These are phyloP conservation scores for Omphalea diandra DNA, from an alignment of 441 rosid species.

Conservation along the genomic window DNA sequence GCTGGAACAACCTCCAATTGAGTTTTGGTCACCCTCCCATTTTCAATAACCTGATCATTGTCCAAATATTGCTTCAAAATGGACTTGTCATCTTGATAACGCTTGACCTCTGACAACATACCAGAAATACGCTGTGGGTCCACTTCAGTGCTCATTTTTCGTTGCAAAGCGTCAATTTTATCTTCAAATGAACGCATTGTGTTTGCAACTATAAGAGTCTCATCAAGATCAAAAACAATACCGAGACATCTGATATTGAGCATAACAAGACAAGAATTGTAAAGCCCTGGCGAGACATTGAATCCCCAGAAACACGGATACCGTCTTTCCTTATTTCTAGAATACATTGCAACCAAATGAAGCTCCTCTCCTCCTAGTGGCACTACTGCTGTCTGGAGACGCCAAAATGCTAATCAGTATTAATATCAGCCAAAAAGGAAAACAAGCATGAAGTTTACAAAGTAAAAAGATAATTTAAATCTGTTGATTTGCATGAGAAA, in stretches of 20 bases:
- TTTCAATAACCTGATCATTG: conserved; percentile 84
- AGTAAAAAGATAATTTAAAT: not conserved
- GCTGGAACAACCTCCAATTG: conserved; percentile 79
- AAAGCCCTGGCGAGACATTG: conserved; percentile 65
- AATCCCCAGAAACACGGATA: conserved; percentile 94
- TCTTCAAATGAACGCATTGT: conserved; percentile 96
- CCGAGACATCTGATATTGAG: conserved; percentile 90
- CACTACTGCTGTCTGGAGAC: conserved; percentile 83
- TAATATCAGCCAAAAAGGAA: conserved; percentile 4
- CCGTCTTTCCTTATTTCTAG: conserved; percentile 45
- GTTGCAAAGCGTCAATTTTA: conserved; percentile 72
- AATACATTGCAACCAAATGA: conserved; percentile 91
- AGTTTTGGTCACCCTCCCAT: conserved; percentile 75
- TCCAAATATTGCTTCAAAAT: conserved; percentile 89
- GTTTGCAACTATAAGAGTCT: conserved; percentile 92
- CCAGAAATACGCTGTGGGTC: conserved; percentile 76
- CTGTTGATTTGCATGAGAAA: conserved; percentile 4
- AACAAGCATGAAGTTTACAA: not conserved
- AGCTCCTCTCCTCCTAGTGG: conserved; percentile 74
- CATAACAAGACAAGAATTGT: conserved; percentile 80
- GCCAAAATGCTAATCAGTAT: conserved; percentile 28
- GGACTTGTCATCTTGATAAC: conserved; percentile 86
- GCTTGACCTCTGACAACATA: conserved; percentile 79
- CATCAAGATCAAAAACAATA: conserved; percentile 97
- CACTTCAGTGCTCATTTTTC: conserved; percentile 65